A percentile compares a stretch with the other conserved stretches of the same genome.
phyloP scores from a whole-genome alignment of 371 early-diverging fungal species.

The Mucor circinelloides region DNA sequence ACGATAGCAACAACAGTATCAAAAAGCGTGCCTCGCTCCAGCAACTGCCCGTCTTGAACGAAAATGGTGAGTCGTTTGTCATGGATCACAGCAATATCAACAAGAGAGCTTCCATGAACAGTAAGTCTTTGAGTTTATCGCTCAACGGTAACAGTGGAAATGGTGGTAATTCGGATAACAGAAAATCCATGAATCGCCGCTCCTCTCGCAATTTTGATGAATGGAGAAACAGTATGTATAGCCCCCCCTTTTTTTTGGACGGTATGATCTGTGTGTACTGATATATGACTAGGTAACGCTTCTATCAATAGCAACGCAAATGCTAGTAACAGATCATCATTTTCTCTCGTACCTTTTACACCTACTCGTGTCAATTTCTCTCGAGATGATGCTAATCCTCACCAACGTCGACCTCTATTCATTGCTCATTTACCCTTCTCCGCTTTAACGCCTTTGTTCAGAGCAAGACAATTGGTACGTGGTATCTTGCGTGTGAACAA shows the following conservation, averaged over 20 bases:
- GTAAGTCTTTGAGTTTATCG: conserved; percentile 29
- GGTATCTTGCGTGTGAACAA: conserved; percentile 89
- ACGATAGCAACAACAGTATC: conserved; percentile 10
- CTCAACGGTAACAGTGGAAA: conserved; percentile 6
- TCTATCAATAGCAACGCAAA: neutral
- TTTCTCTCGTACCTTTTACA: conserved; percentile 47
- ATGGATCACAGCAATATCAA: neutral
- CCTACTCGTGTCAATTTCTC: conserved; percentile 55
- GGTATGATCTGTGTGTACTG: neutral
- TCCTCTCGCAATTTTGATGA: conserved; percentile 52
- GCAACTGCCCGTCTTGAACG: conserved; percentile 44
- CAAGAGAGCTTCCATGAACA: conserved; percentile 22
- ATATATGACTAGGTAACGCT: neutral
- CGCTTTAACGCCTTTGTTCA: conserved; percentile 53
- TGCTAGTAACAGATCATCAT: conserved; percentile 7
- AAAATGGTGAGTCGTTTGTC: conserved; percentile 36
- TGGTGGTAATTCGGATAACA: conserved; percentile 4
- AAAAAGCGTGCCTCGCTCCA: conserved; percentile 45
- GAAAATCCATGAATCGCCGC: conserved; percentile 41
- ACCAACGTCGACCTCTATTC: conserved; percentile 60
- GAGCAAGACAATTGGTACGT: conserved; percentile 52
- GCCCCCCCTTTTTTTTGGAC: neutral
- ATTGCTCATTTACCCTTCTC: conserved; percentile 64
- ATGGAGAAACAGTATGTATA: conserved; percentile 41
- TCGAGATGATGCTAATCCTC: conserved; percentile 55